These are phyloP conservation scores for slime mould (Dictyostelium discoideum) DNA, from an alignment of 78 protist genomes.

Conservation along the genomic window DNA sequence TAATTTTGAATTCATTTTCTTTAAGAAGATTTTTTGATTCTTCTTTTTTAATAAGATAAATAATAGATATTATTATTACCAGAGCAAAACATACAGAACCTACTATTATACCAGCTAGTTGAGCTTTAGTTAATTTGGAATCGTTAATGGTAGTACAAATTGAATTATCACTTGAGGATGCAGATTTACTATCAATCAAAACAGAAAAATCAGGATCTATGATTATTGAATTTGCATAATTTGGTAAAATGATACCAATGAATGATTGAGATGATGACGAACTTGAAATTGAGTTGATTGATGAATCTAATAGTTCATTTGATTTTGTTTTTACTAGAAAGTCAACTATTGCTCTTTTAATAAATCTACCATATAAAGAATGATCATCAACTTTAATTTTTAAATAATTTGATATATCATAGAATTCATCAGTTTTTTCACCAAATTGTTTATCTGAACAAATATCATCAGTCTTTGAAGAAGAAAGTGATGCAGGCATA, in stretches of 20 bases:
- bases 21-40: background rate
- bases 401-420: background rate
- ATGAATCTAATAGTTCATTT: background rate
- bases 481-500: background rate
- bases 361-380: slow-evolving; percentile 9
- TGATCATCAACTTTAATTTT: background rate
- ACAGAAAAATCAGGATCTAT: background rate
- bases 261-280: background rate
- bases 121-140: background rate
- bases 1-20: background rate
- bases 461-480: background rate
- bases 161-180: background rate
- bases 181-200: background rate
- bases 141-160: background rate
- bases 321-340: background rate
- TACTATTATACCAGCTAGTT: slow-evolving; percentile 1
- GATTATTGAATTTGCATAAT: background rate
- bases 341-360: background rate
- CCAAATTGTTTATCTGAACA: slow-evolving; percentile 21
- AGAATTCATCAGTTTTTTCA: background rate
- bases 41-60: background rate
- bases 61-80: background rate
- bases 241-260: background rate
- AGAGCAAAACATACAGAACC: background rate
- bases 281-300: background rate